phyloP scores from a whole-genome alignment of 2,329 filamentous ascomycete genomes.

The Knufia fluminis region DNA sequence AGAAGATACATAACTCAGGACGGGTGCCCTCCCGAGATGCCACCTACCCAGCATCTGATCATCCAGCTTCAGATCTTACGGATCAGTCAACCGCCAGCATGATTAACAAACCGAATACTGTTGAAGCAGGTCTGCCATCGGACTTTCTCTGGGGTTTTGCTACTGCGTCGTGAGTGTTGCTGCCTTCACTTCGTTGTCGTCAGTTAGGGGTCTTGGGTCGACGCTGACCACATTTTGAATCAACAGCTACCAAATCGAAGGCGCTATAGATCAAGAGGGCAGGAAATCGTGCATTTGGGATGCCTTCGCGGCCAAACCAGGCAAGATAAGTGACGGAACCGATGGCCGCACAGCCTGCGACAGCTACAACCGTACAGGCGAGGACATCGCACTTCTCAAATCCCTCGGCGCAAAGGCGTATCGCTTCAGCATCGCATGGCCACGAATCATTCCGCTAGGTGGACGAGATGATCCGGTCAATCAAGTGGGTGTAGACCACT shows the following conservation, averaged over 20 bases:
- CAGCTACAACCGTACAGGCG: slow-evolving; percentile 68
- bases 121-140: slow-evolving; percentile 36
- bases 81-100: neutral
- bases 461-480: slow-evolving; percentile 76
- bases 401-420: slow-evolving; percentile 63
- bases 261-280: slow-evolving; percentile 63
- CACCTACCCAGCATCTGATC: too few species aligned
- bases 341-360: slow-evolving; percentile 74
- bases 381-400: slow-evolving; percentile 72
- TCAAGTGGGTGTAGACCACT: slow-evolving; percentile 66
- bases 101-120: slow-evolving; percentile 33
- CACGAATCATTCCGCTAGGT: slow-evolving; percentile 75
- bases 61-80: neutral
- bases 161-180: slow-evolving; percentile 55
- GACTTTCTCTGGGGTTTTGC: slow-evolving; percentile 75
- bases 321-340: slow-evolving; percentile 71
- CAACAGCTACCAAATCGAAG: slow-evolving; percentile 77
- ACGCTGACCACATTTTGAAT: neutral
- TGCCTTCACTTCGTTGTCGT: neutral
- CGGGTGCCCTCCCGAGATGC: too few species aligned
- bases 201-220: neutral
- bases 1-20: too few species aligned
- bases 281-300: slow-evolving; percentile 82
- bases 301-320: slow-evolving; percentile 69
- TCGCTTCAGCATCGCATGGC: slow-evolving; percentile 77